phyloP scores from a whole-genome alignment of 495 filamentous ascomycete genomes.

The Xylaria cubensis region DNA sequence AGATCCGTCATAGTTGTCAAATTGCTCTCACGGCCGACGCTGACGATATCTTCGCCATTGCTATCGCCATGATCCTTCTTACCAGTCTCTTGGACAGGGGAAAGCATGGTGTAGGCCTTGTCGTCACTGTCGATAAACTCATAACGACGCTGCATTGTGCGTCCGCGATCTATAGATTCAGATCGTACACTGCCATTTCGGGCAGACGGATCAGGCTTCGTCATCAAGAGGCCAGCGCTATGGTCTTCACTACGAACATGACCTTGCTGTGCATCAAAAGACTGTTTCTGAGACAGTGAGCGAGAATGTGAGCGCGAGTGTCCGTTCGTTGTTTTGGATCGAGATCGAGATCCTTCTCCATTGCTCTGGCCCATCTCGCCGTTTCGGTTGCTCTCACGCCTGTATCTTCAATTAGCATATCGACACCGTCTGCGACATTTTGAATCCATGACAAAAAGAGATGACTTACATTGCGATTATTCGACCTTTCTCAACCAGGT shows the following conservation, averaged over 20 bases:
- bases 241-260: background rate
- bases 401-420: background rate
- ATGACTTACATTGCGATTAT: slow-evolving; percentile 7
- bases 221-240: background rate
- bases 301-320: slow-evolving; percentile 10
- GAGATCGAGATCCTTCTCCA: background rate
- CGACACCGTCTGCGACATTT: background rate
- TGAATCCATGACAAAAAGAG: background rate
- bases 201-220: background rate
- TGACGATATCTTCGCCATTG: background rate
- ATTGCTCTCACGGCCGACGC: slow-evolving; percentile 17
- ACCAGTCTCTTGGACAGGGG: slow-evolving; percentile 26
- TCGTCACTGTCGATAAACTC: slow-evolving; percentile 30
- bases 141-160: slow-evolving; percentile 22
- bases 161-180: slow-evolving; percentile 30
- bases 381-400: background rate
- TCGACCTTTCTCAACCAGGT: background rate
- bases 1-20: slow-evolving; percentile 37
- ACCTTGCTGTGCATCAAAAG: background rate
- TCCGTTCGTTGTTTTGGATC: slow-evolving; percentile 2
- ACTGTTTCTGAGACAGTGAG: background rate
- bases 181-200: background rate
- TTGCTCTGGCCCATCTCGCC: slow-evolving; percentile 2
- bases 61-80: background rate
- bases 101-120: slow-evolving; percentile 1